These are phyloP conservation scores for Naganishia onofrii DNA, from an alignment of 768 basidiomycete genomes.

Conservation along the genomic window DNA sequence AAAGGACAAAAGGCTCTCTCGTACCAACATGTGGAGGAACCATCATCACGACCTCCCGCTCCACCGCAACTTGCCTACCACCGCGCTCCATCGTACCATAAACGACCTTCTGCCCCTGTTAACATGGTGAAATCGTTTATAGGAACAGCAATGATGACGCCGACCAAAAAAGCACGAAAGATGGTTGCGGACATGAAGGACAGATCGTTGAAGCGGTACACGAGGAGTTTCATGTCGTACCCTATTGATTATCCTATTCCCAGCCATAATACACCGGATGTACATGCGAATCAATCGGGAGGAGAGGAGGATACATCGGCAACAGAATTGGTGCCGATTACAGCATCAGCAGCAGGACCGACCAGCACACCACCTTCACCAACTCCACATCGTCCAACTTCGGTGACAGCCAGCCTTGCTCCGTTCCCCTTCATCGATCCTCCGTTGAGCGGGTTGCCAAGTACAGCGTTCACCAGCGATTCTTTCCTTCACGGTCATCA, in stretches of 20 bases:
- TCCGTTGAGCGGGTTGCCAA: constrained; percentile 7
- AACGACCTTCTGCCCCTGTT: neutral
- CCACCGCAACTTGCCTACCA: neutral
- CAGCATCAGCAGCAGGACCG: neutral
- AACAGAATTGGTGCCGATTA: neutral
- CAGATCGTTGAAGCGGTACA: constrained; percentile 16
- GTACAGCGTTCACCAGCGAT: constrained; percentile 15
- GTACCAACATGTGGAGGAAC: neutral
- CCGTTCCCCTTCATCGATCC: constrained; percentile 4
- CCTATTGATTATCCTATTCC: constrained; percentile 6
- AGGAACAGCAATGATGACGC: neutral
- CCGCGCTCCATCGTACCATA: neutral
- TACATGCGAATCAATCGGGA: neutral
- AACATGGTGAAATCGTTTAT: constrained; percentile 5
- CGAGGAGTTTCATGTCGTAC: constrained; percentile 22
- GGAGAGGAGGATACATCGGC: neutral
- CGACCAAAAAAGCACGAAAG: constrained; percentile 7
- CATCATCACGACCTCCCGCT: neutral
- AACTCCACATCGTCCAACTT: constrained; percentile 6
- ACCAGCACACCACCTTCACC: constrained; percentile 8
- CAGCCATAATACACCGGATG: neutral
- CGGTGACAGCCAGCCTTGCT: neutral
- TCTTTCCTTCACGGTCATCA: neutral
- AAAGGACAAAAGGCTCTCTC: neutral
- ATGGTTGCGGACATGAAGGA: neutral